Evolutionary conservation across 2,329 filamentous ascomycete genomes (phyloP), one percentile per base, ranked within the genome.

Genomic region (Stagonosporopsis chrysanthemi): DNA sequence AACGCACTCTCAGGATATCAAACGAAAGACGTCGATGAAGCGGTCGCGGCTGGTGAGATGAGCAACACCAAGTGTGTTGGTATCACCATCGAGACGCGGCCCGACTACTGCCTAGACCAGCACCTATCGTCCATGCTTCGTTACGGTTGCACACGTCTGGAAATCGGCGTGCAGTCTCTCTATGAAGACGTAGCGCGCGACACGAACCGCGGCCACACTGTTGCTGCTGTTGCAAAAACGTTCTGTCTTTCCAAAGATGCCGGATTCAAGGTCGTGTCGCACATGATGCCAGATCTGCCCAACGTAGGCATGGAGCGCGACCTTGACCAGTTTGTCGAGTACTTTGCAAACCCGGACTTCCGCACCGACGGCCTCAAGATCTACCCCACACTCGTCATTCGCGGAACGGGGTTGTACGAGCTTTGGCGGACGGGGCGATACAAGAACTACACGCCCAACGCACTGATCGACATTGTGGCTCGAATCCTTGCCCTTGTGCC

Each of bases 251-350:
- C 95, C 62, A 99, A 99, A 78, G 96, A 99, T 76, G 92, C 96
- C 6, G 95, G 95, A 0, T 99, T 97, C 84, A 99, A 99, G 77
- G 95, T 99, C 0, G 95, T 99, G 61, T 96, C 91, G 65, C 95
- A 99, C 79, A 99, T 99, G 95, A 99, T 99, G 95, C 95, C 95
- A 1, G 95, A 99, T 74, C 80, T 99, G 44, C 95, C 95, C 3
- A 99, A 99, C 69, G 95, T 99, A 2, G 95, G 95, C 54, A 97
- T 98, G 90, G 96, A 99, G 79, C 89, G 95, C 69, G 95, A 99
- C 74, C 83, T 99, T 40, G 93, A 96, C 72, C 95, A 99, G 69
- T 99, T 99, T 78, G 86, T 91, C 63, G 96, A 99, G 75, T 99
- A 99, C 76, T 99, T 99, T 70, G 92, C 97, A 74, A 98, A 92